phyloP scores from a whole-genome alignment of 306 rosid species.

The Mucuna pruriens region DNA sequence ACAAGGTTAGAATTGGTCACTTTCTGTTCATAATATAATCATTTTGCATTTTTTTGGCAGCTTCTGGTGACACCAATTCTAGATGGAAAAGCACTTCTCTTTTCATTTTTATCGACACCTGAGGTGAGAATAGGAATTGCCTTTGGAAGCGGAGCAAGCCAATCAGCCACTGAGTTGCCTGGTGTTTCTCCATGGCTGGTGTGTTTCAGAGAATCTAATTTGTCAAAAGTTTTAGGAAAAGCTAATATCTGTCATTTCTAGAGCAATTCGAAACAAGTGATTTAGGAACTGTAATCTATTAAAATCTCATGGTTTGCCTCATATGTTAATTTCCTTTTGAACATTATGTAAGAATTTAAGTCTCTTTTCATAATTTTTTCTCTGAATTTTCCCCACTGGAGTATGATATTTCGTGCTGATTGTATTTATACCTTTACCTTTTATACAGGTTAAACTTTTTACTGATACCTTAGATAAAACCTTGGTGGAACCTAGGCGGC shows the following conservation, averaged over 20 bases:
- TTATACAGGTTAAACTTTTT: conserved; percentile 64
- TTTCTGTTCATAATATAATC: conserved; percentile 24
- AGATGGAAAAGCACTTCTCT: conserved; percentile 72
- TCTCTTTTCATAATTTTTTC: conserved; percentile 15
- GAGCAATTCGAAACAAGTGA: neutral
- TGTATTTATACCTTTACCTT: neutral
- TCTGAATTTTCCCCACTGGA: neutral
- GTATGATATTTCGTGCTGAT: neutral
- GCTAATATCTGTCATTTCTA: conserved; percentile 2
- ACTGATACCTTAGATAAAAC: conserved; percentile 71
- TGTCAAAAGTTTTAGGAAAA: neutral
- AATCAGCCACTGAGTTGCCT: conserved; percentile 83
- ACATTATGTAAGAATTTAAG: neutral
- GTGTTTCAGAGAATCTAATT: conserved; percentile 27
- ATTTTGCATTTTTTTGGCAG: conserved; percentile 45
- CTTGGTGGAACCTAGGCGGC: conserved; percentile 89
- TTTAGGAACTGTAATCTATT: neutral
- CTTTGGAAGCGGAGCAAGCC: conserved; percentile 93
- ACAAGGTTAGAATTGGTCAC: neutral
- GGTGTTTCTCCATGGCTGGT: conserved; percentile 91
- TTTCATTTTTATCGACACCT: conserved; percentile 73
- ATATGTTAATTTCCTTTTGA: neutral
- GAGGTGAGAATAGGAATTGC: conserved; percentile 87
- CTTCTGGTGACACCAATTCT: conserved; percentile 68
- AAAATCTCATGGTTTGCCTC: neutral